Evolutionary conservation across 2,329 filamentous ascomycete species (phyloP).

Genomic region (Exophiala oligosperma): DNA sequence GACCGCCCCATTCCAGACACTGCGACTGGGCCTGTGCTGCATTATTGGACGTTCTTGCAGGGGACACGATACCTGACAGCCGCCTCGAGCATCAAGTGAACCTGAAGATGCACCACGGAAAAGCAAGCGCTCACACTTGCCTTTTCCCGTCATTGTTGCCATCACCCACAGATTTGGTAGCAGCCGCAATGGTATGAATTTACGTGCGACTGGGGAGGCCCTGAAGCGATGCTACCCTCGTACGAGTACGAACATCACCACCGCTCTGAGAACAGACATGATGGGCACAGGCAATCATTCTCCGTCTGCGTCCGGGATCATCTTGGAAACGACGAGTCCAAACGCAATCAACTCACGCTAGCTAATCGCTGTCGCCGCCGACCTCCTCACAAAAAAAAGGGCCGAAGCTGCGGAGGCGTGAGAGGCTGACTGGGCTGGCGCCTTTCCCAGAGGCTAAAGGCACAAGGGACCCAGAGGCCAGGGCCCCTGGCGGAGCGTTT

Average conservation of each 20-base stretch:
- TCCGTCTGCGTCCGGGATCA: too few species aligned
- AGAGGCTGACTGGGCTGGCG: not conserved
- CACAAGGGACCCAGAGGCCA: conserved; percentile 4
- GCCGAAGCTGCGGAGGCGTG: not conserved
- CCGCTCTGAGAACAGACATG: too few species aligned
- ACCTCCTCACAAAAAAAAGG: not conserved
- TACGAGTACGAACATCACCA: too few species aligned
- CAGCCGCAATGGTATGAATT: not conserved
- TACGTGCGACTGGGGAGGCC: too few species aligned
- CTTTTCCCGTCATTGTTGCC: not conserved
- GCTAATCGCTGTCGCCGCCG: not conserved
- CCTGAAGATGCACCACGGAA: not conserved
- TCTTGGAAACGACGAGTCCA: too few species aligned
- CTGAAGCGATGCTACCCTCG: too few species aligned
- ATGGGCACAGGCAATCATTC: too few species aligned
- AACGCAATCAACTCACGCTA: too few species aligned
- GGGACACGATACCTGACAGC: conserved; percentile 1
- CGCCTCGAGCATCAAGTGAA: not conserved
- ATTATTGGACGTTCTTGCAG: not conserved
- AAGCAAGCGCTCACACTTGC: not conserved
- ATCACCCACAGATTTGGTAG: not conserved
- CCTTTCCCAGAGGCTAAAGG: not conserved
- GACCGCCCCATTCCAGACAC: not conserved
- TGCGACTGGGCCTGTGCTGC: not conserved
- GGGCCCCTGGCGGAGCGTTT: conserved; percentile 2